Conservation (phyloP, 192 early-diverging fungal genomes). For the Coemansia sp. region DNA sequence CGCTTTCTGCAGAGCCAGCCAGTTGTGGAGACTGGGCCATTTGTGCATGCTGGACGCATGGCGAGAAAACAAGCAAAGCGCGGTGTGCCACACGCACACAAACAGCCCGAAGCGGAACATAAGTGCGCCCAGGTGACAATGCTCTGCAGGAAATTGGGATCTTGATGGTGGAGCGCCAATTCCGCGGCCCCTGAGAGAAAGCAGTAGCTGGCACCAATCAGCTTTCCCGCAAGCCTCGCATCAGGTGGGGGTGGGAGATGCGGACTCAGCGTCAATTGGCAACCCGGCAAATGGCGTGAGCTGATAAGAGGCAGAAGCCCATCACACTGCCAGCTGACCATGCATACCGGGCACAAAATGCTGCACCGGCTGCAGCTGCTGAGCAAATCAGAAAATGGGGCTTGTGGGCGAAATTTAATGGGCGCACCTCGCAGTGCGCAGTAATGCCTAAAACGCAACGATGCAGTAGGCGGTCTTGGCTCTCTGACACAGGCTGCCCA, state of each 20-base stretch:
- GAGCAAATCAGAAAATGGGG: background rate
- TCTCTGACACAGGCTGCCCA: background rate
- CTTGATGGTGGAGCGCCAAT: background rate
- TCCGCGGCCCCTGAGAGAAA: conserved; percentile 4
- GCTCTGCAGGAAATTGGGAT: background rate
- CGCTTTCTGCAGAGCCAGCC: background rate
- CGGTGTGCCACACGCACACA: conserved; percentile 6
- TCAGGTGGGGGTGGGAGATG: background rate
- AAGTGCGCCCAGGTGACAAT: background rate
- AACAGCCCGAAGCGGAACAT: conserved; percentile 5
- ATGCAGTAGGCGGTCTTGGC: background rate
- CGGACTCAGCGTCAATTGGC: background rate
- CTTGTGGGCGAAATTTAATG: background rate
- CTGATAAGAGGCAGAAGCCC: background rate
- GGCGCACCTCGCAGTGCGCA: background rate
- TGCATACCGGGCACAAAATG: conserved; percentile 3
- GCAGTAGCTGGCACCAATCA: background rate
- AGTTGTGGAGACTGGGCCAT: conserved; percentile 5
- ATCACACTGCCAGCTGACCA: background rate
- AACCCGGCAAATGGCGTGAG: background rate
- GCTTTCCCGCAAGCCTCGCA: background rate
- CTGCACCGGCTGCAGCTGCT: background rate
- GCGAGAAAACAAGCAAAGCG: background rate
- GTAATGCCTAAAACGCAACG: background rate
- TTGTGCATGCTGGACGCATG: background rate